Evolutionary conservation across 2,329 filamentous ascomycete species (phyloP), one percentile per base, ranked within the genome.

Genomic region (Phaeoacremonium minimum): DNA sequence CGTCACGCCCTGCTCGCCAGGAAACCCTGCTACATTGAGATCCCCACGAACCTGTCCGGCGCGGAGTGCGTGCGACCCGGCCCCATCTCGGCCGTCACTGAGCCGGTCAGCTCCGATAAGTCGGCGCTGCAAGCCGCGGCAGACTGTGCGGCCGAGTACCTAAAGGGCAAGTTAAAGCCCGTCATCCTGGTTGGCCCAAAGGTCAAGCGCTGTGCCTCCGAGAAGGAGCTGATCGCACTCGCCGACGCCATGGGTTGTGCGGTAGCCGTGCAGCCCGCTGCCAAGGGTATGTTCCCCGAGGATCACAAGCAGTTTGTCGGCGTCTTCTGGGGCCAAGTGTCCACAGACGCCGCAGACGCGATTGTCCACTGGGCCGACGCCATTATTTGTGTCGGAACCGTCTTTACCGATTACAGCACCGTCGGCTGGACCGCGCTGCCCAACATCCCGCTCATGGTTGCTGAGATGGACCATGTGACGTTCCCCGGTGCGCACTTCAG

Each of bases 201-300:
- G 32, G 33, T 46, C 32, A 36, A 46, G 2, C 42, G 42, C 16
- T 47, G 46, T 29, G 42, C 28, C 11, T 46, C 43, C 30, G 46
- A 50, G 18, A 39, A 43, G 30, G 47, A 43, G 28, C 47, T 52
- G 17, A 3, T 52, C 34, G 37, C 43, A 37, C 41, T 52, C 16
- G 48, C 48, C 36, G 46, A 52, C 30, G 47, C 49, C 18, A 48
- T 52, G 46, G 49, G 49, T 9, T 52, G 49, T 33, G 48, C 49
- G 13, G 49, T 52, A 4, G 49, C 49, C n/a, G 42, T 52, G 18
- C 49, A 52, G 37, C 49, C 49, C n/a, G 49, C 48, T 4, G 49
- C 49, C 31, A 52, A 52, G 49, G 49, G 49, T 41, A 52, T 52
- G 48, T 52, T 52, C 39, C 49, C 49, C 5, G 49, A 52, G 38